Evolutionary conservation across 768 basidiomycete genomes (phyloP).

Genomic region (Crepidotus variabilis): DNA sequence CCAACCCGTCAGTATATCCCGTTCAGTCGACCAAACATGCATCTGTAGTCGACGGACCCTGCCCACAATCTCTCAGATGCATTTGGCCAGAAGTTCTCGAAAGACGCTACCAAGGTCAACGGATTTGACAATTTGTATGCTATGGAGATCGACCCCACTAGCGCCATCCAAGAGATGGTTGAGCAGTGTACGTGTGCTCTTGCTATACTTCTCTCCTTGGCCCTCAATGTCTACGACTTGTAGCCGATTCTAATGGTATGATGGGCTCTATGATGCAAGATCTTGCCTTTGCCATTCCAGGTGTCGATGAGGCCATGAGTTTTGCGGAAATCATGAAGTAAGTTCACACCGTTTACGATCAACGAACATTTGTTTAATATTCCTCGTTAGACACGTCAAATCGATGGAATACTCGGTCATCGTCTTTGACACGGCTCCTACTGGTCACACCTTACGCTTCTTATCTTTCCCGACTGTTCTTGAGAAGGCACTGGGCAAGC

Average conservation of each 20-base stretch:
- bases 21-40: constrained; percentile 1
- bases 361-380: neutral
- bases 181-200: constrained; percentile 71
- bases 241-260: constrained; percentile 86
- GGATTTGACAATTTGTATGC: constrained; percentile 96
- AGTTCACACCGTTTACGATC: constrained; percentile 16
- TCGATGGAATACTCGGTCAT: constrained; percentile 99
- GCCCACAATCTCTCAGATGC: constrained; percentile 99
- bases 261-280: constrained; percentile 99
- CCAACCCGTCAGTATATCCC: neutral
- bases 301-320: constrained; percentile 99
- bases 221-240: constrained; percentile 3
- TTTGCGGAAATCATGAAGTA: constrained; percentile 99
- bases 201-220: neutral
- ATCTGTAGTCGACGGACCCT: constrained; percentile 92
- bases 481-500: constrained; percentile 94
- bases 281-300: constrained; percentile 97
- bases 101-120: constrained; percentile 97
- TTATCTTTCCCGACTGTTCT: constrained; percentile 98
- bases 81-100: constrained; percentile 98
- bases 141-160: constrained; percentile 99
- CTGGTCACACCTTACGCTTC: constrained; percentile 97
- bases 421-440: constrained; percentile 98
- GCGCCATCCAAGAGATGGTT: constrained; percentile 98
- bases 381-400: constrained; percentile 84